These are phyloP conservation scores for Aureobasidium zeae DNA, from an alignment of 2,329 filamentous ascomycete species.

Conservation along the genomic window DNA sequence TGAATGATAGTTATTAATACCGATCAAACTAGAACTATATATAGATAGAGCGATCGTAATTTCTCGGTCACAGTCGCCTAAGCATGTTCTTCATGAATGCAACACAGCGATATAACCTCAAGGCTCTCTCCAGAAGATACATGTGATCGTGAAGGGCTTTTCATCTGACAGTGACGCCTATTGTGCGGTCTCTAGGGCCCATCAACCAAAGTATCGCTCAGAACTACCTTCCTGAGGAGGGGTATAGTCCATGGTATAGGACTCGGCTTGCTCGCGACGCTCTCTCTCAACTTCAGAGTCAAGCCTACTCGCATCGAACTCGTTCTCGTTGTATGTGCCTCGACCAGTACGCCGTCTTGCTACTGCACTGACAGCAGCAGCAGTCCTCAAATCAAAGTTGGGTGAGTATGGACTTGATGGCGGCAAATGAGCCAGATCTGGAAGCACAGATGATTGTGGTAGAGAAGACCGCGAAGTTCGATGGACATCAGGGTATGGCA, in stretches of 20 bases:
- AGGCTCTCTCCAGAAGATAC: too few species aligned
- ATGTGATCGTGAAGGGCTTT: too few species aligned
- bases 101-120: too few species aligned
- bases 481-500: constrained; percentile 1
- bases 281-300: constrained; percentile 22
- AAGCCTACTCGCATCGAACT: constrained; percentile 18
- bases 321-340: constrained; percentile 20
- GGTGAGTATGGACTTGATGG: constrained; percentile 3
- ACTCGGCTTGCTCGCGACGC: constrained; percentile 18
- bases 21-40: too few species aligned
- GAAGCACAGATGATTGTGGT: background rate
- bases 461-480: constrained; percentile 18
- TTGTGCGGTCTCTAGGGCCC: background rate
- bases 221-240: constrained; percentile 26
- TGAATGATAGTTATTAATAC: too few species aligned
- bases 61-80: too few species aligned
- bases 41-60: too few species aligned
- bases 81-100: too few species aligned
- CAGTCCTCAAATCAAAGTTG: constrained; percentile 4
- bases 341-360: background rate
- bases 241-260: constrained; percentile 20
- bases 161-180: too few species aligned
- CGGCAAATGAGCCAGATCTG: background rate
- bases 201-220: constrained; percentile 22
- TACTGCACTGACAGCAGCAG: constrained; percentile 5